Conservation (phyloP, 2,329 filamentous ascomycete species). For the Lecanosticta acicola region DNA sequence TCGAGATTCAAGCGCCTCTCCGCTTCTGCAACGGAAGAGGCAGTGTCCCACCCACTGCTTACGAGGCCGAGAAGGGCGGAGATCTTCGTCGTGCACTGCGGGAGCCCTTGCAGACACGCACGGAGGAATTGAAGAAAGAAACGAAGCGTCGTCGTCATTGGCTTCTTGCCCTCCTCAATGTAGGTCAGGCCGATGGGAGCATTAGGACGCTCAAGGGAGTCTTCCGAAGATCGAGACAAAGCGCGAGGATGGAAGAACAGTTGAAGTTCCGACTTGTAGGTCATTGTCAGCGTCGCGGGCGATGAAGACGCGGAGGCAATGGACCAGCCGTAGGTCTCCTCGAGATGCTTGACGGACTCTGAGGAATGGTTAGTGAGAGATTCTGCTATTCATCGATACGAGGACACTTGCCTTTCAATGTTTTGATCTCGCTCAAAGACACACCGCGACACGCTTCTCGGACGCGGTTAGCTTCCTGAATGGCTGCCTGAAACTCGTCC, state of each 20-base stretch:
- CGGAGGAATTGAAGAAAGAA: constrained; percentile 71
- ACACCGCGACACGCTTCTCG: constrained; percentile 86
- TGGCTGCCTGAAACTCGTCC: constrained; percentile 64
- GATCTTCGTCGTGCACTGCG: constrained; percentile 53
- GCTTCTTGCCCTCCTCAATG: constrained; percentile 55
- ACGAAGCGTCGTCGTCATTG: constrained; percentile 60
- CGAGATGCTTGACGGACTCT: constrained; percentile 62
- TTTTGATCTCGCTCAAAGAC: constrained; percentile 73
- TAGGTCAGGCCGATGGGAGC: constrained; percentile 64
- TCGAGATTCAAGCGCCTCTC: constrained; percentile 57
- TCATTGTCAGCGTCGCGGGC: constrained; percentile 63
- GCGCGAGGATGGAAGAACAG: constrained; percentile 63
- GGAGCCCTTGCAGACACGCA: constrained; percentile 58
- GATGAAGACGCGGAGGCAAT: constrained; percentile 57
- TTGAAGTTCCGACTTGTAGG: constrained; percentile 65
- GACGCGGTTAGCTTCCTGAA: constrained; percentile 73
- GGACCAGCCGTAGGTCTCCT: constrained; percentile 64
- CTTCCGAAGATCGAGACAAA: constrained; percentile 42
- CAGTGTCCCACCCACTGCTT: constrained; percentile 60
- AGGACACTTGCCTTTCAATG: constrained; percentile 61
- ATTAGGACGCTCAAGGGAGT: constrained; percentile 31
- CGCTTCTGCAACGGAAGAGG: constrained; percentile 54
- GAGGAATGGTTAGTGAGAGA: constrained; percentile 35
- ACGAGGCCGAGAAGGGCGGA: constrained; percentile 56
- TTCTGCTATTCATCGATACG: neutral